A percentile compares a stretch with the other conserved stretches of the same genome.
phyloP scores from a whole-genome alignment of 345 rosid species.

The Aquilaria sinensis region DNA sequence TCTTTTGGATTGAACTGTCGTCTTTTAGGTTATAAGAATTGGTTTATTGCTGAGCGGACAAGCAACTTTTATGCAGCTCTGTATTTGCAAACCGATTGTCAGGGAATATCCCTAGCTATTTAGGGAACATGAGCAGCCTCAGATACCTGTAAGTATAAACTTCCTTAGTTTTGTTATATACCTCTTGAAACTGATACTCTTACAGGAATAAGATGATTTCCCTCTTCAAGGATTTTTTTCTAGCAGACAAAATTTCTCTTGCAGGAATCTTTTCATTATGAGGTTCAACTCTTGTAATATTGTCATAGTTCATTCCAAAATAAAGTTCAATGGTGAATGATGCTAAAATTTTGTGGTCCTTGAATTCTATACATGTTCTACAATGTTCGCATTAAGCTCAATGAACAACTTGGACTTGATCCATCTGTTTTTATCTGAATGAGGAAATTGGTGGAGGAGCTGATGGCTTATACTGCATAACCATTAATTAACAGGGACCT shows the following conservation, averaged over 20 bases:
- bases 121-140: slow-evolving; percentile 47
- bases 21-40: background rate
- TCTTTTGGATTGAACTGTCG: background rate
- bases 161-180: background rate
- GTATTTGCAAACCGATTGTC: slow-evolving; percentile 47
- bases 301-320: background rate
- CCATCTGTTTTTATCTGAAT: background rate
- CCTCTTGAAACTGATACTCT: background rate
- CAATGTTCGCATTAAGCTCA: background rate
- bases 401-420: background rate
- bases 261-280: background rate
- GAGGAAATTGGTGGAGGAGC: too few species aligned
- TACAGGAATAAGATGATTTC: background rate
- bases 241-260: background rate
- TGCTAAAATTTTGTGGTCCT: background rate
- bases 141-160: slow-evolving; percentile 34
- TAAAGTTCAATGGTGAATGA: background rate
- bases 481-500: slow-evolving; percentile 34
- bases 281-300: background rate
- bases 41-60: slow-evolving; percentile 1
- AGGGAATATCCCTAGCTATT: slow-evolving; percentile 44
- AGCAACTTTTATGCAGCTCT: slow-evolving; percentile 25
- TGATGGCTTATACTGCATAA: too few species aligned
- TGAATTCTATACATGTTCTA: background rate
- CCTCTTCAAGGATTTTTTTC: background rate